Evolutionary conservation across 306 rosid species (phyloP).

Genomic region (Sindora glabra): DNA sequence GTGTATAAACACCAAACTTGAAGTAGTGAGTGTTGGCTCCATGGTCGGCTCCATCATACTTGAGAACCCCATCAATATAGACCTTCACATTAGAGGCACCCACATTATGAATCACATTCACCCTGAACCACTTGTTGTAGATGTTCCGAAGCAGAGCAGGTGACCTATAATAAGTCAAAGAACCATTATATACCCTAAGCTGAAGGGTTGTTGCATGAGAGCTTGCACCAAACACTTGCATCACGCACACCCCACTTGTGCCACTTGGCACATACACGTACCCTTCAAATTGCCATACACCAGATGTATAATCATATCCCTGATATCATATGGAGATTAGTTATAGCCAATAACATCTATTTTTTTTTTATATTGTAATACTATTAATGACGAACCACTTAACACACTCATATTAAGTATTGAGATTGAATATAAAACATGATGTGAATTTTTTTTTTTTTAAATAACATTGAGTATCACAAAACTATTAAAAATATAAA

Average conservation of each 20-base stretch:
- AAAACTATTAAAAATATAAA: too few relatives aligned
- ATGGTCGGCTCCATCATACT: not conserved
- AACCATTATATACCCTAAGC: conserved; percentile 22
- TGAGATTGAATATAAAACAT: too few relatives aligned
- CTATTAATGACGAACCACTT: too few relatives aligned
- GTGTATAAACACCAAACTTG: conserved; percentile 23
- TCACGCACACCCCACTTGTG: conserved; percentile 19
- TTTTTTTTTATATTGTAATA: too few relatives aligned
- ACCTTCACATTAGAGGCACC: conserved; percentile 20
- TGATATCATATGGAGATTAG: not conserved
- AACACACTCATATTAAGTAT: too few relatives aligned
- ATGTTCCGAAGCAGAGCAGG: conserved; percentile 5
- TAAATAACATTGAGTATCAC: too few relatives aligned
- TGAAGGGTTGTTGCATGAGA: conserved; percentile 14
- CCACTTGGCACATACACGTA: conserved; percentile 3
- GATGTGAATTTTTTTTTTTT: too few relatives aligned
- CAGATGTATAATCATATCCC: conserved; percentile 36
- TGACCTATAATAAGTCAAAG: conserved; percentile 10
- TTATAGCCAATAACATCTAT: too few relatives aligned
- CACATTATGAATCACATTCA: conserved; percentile 26
- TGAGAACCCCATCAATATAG: conserved; percentile 4
- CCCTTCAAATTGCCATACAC: conserved; percentile 52
- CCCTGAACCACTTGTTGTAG: conserved; percentile 8
- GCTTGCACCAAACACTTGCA: conserved; percentile 31
- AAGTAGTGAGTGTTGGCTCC: conserved; percentile 13